phyloP scores from a whole-genome alignment of 495 filamentous ascomycete genomes.

The Aspergillus incahuasiensis region DNA sequence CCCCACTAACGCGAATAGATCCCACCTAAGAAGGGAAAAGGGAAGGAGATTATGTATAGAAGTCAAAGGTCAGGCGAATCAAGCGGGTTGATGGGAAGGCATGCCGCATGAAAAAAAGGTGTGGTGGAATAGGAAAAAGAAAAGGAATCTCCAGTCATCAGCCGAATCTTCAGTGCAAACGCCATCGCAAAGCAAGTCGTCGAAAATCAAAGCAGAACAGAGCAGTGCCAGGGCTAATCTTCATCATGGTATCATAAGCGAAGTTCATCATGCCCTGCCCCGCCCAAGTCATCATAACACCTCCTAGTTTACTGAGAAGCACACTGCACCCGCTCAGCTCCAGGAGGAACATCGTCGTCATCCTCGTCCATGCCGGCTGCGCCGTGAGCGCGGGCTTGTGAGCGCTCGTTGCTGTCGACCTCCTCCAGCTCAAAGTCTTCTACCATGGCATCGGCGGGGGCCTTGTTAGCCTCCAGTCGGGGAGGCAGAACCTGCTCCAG shows the following conservation, averaged over 20 bases:
- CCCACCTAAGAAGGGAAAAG: slow-evolving; percentile 13
- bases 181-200: slow-evolving; percentile 38
- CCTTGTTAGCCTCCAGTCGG: slow-evolving; percentile 52
- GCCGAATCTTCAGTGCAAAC: slow-evolving; percentile 35
- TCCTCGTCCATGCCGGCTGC: slow-evolving; percentile 79
- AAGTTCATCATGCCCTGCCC: slow-evolving; percentile 33
- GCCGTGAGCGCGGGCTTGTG: slow-evolving; percentile 68
- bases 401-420: slow-evolving; percentile 62
- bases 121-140: slow-evolving; percentile 15
- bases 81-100: slow-evolving; percentile 15
- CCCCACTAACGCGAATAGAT: slow-evolving; percentile 5
- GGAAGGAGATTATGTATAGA: slow-evolving; percentile 20
- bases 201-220: slow-evolving; percentile 25
- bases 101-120: slow-evolving; percentile 14
- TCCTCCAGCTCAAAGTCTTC: slow-evolving; percentile 83
- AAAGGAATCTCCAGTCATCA: slow-evolving; percentile 27
- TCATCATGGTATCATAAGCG: slow-evolving; percentile 45
- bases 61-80: slow-evolving; percentile 6
- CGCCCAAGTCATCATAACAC: slow-evolving; percentile 8
- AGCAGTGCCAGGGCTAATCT: slow-evolving; percentile 21
- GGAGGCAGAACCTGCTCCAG: slow-evolving; percentile 80
- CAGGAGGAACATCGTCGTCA: slow-evolving; percentile 67
- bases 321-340: slow-evolving; percentile 93
- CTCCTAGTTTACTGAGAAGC: slow-evolving; percentile 75
- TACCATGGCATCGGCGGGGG: slow-evolving; percentile 78